These are phyloP conservation scores for Scedosporium boydii DNA, from an alignment of 2,329 filamentous ascomycete genomes.

Conservation along the genomic window DNA sequence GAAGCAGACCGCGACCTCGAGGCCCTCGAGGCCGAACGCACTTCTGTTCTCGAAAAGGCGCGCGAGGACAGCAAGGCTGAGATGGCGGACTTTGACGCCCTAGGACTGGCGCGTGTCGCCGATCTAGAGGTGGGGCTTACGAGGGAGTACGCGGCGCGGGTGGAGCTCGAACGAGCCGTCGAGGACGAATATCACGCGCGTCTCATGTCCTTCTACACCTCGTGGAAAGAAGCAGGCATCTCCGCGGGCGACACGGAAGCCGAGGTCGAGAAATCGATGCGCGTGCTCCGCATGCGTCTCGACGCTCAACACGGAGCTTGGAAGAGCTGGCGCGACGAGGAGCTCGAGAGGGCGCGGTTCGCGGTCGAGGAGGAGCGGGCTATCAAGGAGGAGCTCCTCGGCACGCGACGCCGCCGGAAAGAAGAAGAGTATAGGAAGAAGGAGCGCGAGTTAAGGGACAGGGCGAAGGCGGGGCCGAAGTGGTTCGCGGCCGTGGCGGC, in stretches of 20 bases:
- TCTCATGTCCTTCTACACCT: constrained; percentile 16
- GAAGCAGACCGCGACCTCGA: constrained; percentile 27
- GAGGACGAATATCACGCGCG: constrained; percentile 33
- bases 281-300: constrained; percentile 27
- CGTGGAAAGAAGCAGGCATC: constrained; percentile 21
- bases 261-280: constrained; percentile 22
- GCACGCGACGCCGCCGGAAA: constrained; percentile 12
- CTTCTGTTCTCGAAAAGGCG: constrained; percentile 19
- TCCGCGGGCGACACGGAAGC: constrained; percentile 19
- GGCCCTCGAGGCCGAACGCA: constrained; percentile 15
- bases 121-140: constrained; percentile 24
- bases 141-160: constrained; percentile 30
- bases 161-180: constrained; percentile 28
- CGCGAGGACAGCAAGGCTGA: constrained; percentile 22
- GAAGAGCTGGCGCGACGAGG: constrained; percentile 28
- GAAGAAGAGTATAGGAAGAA: not conserved
- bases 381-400: constrained; percentile 17
- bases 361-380: constrained; percentile 15
- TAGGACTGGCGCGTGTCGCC: constrained; percentile 18
- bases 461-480: constrained; percentile 8
- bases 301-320: constrained; percentile 29
- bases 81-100: constrained; percentile 17
- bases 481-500: constrained; percentile 8
- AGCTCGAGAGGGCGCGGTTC: constrained; percentile 23
- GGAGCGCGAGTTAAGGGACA: not conserved